Conservation (phyloP, 1,284 basidiomycete species). For the Coniferiporia sulphurascens region DNA sequence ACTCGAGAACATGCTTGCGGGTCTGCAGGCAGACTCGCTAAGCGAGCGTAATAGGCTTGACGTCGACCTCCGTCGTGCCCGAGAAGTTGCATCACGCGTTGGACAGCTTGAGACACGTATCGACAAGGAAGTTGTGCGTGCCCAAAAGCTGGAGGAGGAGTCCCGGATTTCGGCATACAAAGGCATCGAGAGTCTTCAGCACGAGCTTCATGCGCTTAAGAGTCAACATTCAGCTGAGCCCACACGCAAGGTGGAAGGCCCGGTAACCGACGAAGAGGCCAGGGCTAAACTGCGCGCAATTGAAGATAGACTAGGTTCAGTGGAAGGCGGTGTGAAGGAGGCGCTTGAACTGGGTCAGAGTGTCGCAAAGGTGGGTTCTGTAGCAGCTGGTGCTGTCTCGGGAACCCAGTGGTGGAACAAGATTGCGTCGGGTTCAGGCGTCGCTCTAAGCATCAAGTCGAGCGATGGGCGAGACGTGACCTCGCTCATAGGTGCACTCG, state of each 20-base stretch:
- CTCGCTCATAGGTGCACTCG: conserved; percentile 63
- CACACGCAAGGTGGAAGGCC: conserved; percentile 32
- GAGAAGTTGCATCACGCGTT: conserved; percentile 48
- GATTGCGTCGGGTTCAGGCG: conserved; percentile 31
- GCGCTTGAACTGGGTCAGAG: conserved; percentile 63
- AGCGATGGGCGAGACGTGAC: conserved; percentile 75
- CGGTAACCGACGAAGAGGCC: conserved; percentile 48
- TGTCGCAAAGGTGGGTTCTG: conserved; percentile 31
- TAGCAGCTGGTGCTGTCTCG: conserved; percentile 30
- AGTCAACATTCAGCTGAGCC: conserved; percentile 32
- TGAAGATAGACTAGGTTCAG: conserved; percentile 55
- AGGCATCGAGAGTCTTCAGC: conserved; percentile 44
- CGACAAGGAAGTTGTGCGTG: conserved; percentile 46
- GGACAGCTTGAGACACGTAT: conserved; percentile 54
- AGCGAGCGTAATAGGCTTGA: conserved; percentile 46
- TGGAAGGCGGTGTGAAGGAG: conserved; percentile 70
- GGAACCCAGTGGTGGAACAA: conserved; percentile 52
- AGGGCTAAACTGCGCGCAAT: conserved; percentile 47
- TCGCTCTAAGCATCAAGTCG: conserved; percentile 62
- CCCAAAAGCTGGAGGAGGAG: conserved; percentile 50
- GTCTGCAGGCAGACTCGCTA: conserved; percentile 50
- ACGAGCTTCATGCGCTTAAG: conserved; percentile 51
- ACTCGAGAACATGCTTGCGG: conserved; percentile 58
- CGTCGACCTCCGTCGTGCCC: conserved; percentile 41
- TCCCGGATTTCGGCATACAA: conserved; percentile 41